Conservation (phyloP, 228 moss, liverwort and hornwort genomes). For the Sphagnum magellanicum region DNA sequence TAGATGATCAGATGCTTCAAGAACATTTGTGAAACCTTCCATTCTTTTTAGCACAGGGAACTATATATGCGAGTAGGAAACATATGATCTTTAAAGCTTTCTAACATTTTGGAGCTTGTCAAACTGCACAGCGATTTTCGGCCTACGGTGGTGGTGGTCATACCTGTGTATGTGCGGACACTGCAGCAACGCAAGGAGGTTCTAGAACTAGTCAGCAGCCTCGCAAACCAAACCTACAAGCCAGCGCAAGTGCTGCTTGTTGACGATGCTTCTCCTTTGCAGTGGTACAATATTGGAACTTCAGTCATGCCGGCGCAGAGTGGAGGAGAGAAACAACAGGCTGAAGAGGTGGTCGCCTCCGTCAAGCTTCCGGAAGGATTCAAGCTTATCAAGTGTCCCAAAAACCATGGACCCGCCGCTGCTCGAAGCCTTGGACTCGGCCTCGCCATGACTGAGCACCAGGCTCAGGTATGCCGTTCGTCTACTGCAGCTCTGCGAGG, state of each 20-base stretch:
- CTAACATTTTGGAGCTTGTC: no score
- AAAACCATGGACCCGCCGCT: slow-evolving; percentile 53
- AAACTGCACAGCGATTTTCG: slow-evolving; percentile 32
- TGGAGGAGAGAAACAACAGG: background rate
- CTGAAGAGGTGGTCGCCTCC: slow-evolving; percentile 15
- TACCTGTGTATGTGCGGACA: slow-evolving; percentile 44
- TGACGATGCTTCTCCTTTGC: slow-evolving; percentile 51
- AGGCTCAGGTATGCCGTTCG: slow-evolving; percentile 30
- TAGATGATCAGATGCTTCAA: no score
- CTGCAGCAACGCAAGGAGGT: slow-evolving; percentile 48
- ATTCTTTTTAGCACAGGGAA: no score
- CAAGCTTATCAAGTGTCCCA: slow-evolving; percentile 32
- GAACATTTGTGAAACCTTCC: no score
- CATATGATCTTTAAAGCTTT: no score
- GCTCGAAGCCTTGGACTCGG: slow-evolving; percentile 52
- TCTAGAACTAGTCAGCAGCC: slow-evolving; percentile 41
- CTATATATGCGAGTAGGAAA: no score
- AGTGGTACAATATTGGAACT: slow-evolving; percentile 39
- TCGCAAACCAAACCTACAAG: slow-evolving; percentile 47
- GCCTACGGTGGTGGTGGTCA: slow-evolving; percentile 43
- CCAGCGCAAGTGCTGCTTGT: slow-evolving; percentile 40
- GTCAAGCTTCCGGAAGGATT: slow-evolving; percentile 37
- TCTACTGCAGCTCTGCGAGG: no score
- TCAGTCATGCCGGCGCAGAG: slow-evolving; percentile 4
- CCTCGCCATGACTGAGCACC: slow-evolving; percentile 37